Conservation (phyloP, 2,329 filamentous ascomycete genomes). For the Camillea tinctor region DNA sequence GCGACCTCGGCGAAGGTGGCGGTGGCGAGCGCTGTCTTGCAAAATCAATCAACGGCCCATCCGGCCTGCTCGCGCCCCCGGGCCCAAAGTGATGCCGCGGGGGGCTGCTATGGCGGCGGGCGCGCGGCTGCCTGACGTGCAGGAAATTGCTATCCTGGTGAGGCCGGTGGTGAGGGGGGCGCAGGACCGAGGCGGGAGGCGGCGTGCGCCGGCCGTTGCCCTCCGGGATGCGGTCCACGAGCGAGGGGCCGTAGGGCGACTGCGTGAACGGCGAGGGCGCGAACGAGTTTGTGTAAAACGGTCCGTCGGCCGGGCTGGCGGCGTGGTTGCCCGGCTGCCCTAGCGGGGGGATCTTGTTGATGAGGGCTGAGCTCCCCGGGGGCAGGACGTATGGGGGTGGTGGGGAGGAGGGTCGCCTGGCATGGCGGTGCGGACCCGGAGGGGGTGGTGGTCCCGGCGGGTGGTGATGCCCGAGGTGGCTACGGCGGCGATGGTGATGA, state of each 20-base stretch:
- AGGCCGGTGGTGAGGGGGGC: neutral
- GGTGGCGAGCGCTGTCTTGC: neutral
- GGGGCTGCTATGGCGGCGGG: neutral
- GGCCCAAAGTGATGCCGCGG: neutral
- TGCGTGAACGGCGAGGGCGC: neutral
- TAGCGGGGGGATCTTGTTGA: conserved; percentile 1
- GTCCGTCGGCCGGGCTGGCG: neutral
- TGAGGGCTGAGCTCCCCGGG: neutral
- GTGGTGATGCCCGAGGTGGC: neutral
- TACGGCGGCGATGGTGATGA: neutral
- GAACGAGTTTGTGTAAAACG: neutral
- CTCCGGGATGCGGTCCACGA: conserved; percentile 4
- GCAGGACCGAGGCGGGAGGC: neutral
- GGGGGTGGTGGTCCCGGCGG: too few species aligned
- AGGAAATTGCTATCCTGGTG: too few species aligned
- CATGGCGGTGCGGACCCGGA: neutral
- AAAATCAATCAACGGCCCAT: neutral
- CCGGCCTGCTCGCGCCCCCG: too few species aligned
- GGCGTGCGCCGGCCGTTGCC: conserved; percentile 3
- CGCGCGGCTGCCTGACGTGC: neutral
- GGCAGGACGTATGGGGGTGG: conserved; percentile 5
- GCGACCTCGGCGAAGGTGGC: too few species aligned
- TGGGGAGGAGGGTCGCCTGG: neutral
- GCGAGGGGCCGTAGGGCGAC: neutral
- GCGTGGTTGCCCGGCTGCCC: conserved; percentile 4